Base-by-base conservation (phyloP, 192 early-diverging fungal genomes). In the Mortierella claussenii region DNA sequence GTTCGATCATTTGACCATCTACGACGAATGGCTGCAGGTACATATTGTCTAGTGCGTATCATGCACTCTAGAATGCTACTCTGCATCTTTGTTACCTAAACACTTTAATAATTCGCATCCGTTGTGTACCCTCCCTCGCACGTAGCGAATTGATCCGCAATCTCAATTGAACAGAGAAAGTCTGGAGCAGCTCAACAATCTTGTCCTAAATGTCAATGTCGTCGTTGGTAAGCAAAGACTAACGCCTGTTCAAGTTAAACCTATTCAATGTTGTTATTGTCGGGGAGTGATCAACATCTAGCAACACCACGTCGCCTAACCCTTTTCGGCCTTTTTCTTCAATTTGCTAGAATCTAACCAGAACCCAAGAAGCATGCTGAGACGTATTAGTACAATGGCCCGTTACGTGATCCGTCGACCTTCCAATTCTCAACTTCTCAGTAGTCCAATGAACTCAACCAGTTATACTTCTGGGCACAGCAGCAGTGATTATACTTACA, bases 11-110 rank as follows among this genome's bases (percentile, higher is more conserved):
- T 47, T 76, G 34, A 55, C 50, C 5, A 44, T 76, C 43, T 76
- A 76, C 46, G 66, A 54, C 27, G 71, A 76, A 44, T 76, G 71
- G 71, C 57, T 76, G 0, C 71, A 76, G 71, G 71, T 76, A 70
- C 21, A 17, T 12, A 20, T 7, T 37, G n/a, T n/a, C n/a, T n/a
- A n/a, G n/a, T 40, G 37, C 37, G 37, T 40, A 13, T 40, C 6
- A 46, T 46, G 45, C n/a, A 6, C 4, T 15, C 4, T 46, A 21
- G 21, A 7, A 46, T n/a, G 45, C 6, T 5, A 17, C 21, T 4
- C 17, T 42, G 8, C 17, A 42, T 42, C 40, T 42, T 17, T 11
- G 21, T 6, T 46, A 4, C 15, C 4, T 46, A 46, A 13, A n/a
- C 15, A 15, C 10, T 21, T 46, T 45, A 58, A 13, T 24, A 27